These are phyloP conservation scores for Fomes fomentarius DNA, from an alignment of 1,284 basidiomycete genomes.

Conservation along the genomic window DNA sequence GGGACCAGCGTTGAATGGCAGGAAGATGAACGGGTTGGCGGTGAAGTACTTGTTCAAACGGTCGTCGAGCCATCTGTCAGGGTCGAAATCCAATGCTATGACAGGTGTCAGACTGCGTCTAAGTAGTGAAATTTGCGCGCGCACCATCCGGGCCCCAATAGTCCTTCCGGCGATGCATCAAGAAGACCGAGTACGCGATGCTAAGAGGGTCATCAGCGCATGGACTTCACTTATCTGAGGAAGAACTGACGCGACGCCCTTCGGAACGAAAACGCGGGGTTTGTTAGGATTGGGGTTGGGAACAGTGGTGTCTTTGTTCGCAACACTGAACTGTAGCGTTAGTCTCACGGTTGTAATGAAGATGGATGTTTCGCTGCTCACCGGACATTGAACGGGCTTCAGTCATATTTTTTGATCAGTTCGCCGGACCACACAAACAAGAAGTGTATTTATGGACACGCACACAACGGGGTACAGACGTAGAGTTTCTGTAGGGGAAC, in stretches of 20 bases:
- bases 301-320: constrained; percentile 46
- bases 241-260: constrained; percentile 47
- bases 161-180: constrained; percentile 65
- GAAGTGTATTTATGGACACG: constrained; percentile 20
- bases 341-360: not conserved
- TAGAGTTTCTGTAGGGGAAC: no score
- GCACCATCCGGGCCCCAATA: constrained; percentile 70
- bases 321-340: constrained; percentile 27
- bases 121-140: no score
- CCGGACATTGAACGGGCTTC: constrained; percentile 54
- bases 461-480: constrained; percentile 65
- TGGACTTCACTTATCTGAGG: no score
- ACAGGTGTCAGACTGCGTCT: not conserved
- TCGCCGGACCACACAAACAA: not conserved
- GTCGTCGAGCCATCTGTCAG: constrained; percentile 46
- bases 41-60: constrained; percentile 39
- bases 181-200: constrained; percentile 52
- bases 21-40: constrained; percentile 49
- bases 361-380: constrained; percentile 17
- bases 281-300: constrained; percentile 43
- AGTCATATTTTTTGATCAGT: no score
- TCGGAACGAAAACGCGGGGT: constrained; percentile 57
- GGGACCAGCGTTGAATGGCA: constrained; percentile 53
- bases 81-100: constrained; percentile 43
- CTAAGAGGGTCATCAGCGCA: no score